Evolutionary conservation across 257 asterid species (phyloP).

Genomic region (Agastache rugosa): DNA sequence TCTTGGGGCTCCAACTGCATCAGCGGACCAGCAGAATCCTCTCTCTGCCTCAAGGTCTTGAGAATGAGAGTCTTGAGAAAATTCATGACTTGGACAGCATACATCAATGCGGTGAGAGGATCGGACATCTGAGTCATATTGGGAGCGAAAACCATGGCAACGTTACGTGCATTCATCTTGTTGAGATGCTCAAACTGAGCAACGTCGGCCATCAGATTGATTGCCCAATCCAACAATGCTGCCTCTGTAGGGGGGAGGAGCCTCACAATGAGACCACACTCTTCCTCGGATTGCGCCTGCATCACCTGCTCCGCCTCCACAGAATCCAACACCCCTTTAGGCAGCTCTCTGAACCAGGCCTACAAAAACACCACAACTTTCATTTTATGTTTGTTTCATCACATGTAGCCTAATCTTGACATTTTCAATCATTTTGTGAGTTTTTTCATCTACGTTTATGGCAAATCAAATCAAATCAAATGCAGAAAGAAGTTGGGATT

Average conservation of each 20-base stretch:
- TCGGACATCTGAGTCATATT: conserved; percentile 95
- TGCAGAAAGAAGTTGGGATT: not conserved
- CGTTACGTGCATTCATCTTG: conserved; percentile 90
- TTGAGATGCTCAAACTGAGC: conserved; percentile 77
- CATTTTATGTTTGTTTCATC: not conserved
- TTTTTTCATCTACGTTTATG: no score
- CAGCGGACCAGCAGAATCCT: conserved; percentile 45
- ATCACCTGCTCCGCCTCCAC: conserved; percentile 78
- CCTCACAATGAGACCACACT: conserved; percentile 65
- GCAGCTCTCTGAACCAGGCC: conserved; percentile 97
- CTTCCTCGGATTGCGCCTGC: conserved; percentile 80
- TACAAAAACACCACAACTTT: not conserved
- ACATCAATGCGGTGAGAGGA: conserved; percentile 76
- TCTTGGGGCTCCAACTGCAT: conserved; percentile 42
- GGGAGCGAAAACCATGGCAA: conserved; percentile 95
- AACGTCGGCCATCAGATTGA: conserved; percentile 90
- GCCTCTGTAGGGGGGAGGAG: conserved; percentile 79
- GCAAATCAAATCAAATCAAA: no score
- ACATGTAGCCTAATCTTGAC: not conserved
- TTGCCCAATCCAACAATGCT: conserved; percentile 87
- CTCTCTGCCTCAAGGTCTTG: conserved; percentile 58
- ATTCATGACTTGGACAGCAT: conserved; percentile 80
- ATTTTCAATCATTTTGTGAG: no score
- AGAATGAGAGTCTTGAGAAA: conserved; percentile 67
- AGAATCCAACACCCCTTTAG: conserved; percentile 75